Percentiles rank a stretch among this genome's conserved stretches.
Conservation (phyloP, 805 yeast genomes). For the Lipomyces spencermartinsiae region DNA sequence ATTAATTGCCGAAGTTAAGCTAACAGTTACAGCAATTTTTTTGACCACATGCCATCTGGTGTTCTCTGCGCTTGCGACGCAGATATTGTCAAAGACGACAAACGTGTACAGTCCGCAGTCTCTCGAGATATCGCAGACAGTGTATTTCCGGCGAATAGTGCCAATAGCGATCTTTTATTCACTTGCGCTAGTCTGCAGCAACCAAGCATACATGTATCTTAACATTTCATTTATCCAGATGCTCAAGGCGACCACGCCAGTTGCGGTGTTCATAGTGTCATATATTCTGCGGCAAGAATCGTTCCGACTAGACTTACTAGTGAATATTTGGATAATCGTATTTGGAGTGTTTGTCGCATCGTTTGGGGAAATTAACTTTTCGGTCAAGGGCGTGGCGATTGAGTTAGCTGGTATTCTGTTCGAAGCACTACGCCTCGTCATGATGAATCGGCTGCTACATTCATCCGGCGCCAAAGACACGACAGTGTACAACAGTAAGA, state of each 20-base stretch:
- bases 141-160: constrained; percentile 36
- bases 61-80: constrained; percentile 40
- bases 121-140: constrained; percentile 28
- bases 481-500: constrained; percentile 22
- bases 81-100: constrained; percentile 35
- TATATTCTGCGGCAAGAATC: constrained; percentile 37
- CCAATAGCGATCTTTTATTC: constrained; percentile 42
- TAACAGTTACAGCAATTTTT: constrained; percentile 33
- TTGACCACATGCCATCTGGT: constrained; percentile 42
- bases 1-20: neutral
- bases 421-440: constrained; percentile 40
- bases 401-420: constrained; percentile 38
- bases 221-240: constrained; percentile 43
- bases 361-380: constrained; percentile 39
- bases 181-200: constrained; percentile 38
- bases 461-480: constrained; percentile 25
- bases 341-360: constrained; percentile 41
- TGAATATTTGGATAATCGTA: constrained; percentile 41
- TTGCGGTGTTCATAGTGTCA: constrained; percentile 39
- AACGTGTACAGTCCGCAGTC: constrained; percentile 32
- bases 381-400: constrained; percentile 30
- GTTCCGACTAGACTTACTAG: constrained; percentile 34
- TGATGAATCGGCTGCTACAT: constrained; percentile 40
- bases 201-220: constrained; percentile 41
- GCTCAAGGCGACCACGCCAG: constrained; percentile 43